These are phyloP conservation scores for Cyclotella baltica DNA, from an alignment of 108 stramenopile species.

Conservation along the genomic window DNA sequence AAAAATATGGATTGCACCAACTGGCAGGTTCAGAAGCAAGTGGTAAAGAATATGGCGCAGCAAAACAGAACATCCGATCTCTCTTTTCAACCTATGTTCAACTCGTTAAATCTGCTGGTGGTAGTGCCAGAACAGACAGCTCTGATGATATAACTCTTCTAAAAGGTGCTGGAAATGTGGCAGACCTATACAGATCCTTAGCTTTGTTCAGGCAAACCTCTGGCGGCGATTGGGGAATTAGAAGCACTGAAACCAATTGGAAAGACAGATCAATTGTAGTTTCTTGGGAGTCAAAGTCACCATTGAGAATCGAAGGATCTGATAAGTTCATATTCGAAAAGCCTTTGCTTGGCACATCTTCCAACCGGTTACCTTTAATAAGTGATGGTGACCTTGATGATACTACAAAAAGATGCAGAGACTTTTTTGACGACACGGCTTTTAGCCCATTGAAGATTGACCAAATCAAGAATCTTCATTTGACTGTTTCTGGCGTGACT, in stretches of 20 bases:
- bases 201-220: slow-evolving; percentile 33
- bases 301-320: slow-evolving; percentile 41
- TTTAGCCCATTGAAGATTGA: slow-evolving; percentile 26
- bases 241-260: slow-evolving; percentile 10
- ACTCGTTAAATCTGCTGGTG: slow-evolving; percentile 11
- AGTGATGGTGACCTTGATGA: slow-evolving; percentile 43
- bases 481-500: slow-evolving; percentile 35
- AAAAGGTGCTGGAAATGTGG: slow-evolving; percentile 43
- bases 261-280: slow-evolving; percentile 15
- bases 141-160: slow-evolving; percentile 24
- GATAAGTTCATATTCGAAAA: slow-evolving; percentile 43
- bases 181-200: slow-evolving; percentile 44
- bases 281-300: slow-evolving; percentile 46
- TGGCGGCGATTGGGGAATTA: slow-evolving; percentile 39
- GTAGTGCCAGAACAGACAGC: background rate
- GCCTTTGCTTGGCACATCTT: slow-evolving; percentile 8
- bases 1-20: slow-evolving; percentile 15
- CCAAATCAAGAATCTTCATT: slow-evolving; percentile 38
- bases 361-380: slow-evolving; percentile 34
- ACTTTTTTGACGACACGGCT: slow-evolving; percentile 20
- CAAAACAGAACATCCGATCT: slow-evolving; percentile 23
- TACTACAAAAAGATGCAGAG: slow-evolving; percentile 19
- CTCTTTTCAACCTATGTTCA: slow-evolving; percentile 42
- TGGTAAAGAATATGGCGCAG: background rate
- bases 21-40: slow-evolving; percentile 27